Evolutionary conservation across 1,139 yeast species (phyloP).

Genomic region (Kluyveromyces sp.): DNA sequence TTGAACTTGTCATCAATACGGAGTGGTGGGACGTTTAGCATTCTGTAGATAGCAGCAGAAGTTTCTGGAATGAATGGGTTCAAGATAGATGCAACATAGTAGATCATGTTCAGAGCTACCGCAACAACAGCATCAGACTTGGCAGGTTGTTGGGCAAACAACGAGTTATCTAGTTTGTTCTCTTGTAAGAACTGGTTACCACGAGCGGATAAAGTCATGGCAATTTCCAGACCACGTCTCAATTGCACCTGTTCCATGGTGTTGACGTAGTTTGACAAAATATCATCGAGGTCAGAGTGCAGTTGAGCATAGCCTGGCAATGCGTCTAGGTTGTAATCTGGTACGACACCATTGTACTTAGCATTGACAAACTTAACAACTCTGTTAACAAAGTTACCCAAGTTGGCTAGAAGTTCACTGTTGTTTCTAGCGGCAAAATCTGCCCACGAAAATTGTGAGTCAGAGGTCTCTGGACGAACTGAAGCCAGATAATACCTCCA

Average conservation of each 20-base stretch:
- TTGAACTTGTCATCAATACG: constrained; percentile 72
- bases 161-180: constrained; percentile 83
- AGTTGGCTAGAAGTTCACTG: constrained; percentile 85
- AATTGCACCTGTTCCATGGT: constrained; percentile 75
- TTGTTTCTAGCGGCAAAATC: constrained; percentile 93
- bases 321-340: constrained; percentile 44
- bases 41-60: constrained; percentile 58
- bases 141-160: constrained; percentile 68
- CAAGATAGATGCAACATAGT: constrained; percentile 70
- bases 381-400: constrained; percentile 96
- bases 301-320: constrained; percentile 47
- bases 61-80: constrained; percentile 91
- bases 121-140: constrained; percentile 90
- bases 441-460: constrained; percentile 94
- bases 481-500: constrained; percentile 96
- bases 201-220: constrained; percentile 85
- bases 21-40: constrained; percentile 76
- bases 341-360: constrained; percentile 86
- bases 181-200: constrained; percentile 96
- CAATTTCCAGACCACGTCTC: constrained; percentile 83
- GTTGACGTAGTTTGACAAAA: constrained; percentile 54
- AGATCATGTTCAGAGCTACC: constrained; percentile 82
- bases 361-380: constrained; percentile 83
- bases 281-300: constrained; percentile 51
- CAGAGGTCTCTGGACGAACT: constrained; percentile 91